Conservation (phyloP, 108 stramenopile genomes). For the Cyclotella cryptica region DNA sequence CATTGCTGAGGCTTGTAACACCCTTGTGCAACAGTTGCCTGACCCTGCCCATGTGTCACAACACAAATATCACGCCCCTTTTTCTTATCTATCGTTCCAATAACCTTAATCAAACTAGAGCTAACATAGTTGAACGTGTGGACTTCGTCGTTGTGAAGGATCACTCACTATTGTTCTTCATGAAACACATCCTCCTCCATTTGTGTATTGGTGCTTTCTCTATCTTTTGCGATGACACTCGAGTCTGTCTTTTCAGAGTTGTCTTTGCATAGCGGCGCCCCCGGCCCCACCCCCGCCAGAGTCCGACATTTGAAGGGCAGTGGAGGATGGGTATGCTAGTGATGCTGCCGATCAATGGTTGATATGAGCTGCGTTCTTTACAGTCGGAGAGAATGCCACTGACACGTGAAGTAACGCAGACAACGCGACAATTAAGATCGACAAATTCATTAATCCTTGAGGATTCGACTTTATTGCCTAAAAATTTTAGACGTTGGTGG, state of each 20-base stretch:
- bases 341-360: too few relatives aligned
- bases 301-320: too few relatives aligned
- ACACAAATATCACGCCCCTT: too few relatives aligned
- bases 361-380: too few relatives aligned
- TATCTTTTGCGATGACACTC: conserved; percentile 66
- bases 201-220: conserved; percentile 79
- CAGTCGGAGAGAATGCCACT: conserved; percentile 25
- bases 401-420: background rate
- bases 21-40: too few relatives aligned
- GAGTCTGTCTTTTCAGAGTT: too few relatives aligned
- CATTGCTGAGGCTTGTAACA: conserved; percentile 91
- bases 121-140: conserved; percentile 97
- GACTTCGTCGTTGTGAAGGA: conserved; percentile 96
- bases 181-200: too few relatives aligned
- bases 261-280: conserved; percentile 40
- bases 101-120: conserved; percentile 78
- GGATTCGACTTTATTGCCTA: background rate
- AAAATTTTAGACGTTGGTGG: background rate
- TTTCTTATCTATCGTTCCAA: too few relatives aligned
- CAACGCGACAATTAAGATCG: too few relatives aligned
- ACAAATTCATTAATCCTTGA: too few relatives aligned
- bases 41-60: too few relatives aligned
- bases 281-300: conserved; percentile 54
- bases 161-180: conserved; percentile 88
- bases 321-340: too few relatives aligned